phyloP scores from a whole-genome alignment of 1,284 basidiomycete species.

The Sporisorium graminicola region DNA sequence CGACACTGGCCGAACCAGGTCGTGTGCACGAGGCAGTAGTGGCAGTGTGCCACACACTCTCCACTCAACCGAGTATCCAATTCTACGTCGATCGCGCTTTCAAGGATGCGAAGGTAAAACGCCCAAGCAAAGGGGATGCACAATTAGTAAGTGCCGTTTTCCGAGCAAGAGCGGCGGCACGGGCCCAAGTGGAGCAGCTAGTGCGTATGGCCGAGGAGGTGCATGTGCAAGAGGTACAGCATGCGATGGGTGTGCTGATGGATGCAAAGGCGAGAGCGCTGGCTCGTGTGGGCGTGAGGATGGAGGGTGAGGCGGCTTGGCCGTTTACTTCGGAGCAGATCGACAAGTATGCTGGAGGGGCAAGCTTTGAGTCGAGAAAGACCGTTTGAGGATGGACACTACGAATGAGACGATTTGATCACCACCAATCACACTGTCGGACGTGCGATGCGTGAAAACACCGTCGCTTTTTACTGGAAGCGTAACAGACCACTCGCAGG shows the following conservation, averaged over 20 bases:
- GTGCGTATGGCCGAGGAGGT: not conserved
- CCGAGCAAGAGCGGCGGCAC: conserved; percentile 16
- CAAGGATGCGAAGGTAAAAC: not conserved
- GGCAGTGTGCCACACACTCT: conserved; percentile 11
- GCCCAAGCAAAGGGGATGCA: conserved; percentile 7
- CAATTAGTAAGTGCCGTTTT: conserved; percentile 21
- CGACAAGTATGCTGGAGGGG: not conserved
- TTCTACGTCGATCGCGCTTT: conserved; percentile 37
- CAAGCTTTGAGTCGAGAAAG: conserved; percentile 6
- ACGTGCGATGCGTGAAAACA: too few species aligned
- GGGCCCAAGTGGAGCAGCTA: not conserved
- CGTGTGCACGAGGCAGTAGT: conserved; percentile 4
- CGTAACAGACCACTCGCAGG: conserved; percentile 9
- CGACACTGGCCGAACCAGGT: conserved; percentile 4
- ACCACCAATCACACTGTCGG: too few species aligned
- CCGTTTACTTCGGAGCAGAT: conserved; percentile 18
- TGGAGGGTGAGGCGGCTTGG: not conserved
- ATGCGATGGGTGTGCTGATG: conserved; percentile 5
- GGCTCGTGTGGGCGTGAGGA: not conserved
- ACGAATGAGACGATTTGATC: not conserved
- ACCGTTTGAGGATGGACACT: not conserved
- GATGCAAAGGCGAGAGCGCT: conserved; percentile 13
- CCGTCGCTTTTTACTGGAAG: conserved; percentile 1
- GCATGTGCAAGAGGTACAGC: not conserved
- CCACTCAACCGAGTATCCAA: conserved; percentile 40